Evolutionary conservation across 208 protist genomes (phyloP), one percentile per base, ranked within the genome.

Genomic region (Leishmania martiniquensis): DNA sequence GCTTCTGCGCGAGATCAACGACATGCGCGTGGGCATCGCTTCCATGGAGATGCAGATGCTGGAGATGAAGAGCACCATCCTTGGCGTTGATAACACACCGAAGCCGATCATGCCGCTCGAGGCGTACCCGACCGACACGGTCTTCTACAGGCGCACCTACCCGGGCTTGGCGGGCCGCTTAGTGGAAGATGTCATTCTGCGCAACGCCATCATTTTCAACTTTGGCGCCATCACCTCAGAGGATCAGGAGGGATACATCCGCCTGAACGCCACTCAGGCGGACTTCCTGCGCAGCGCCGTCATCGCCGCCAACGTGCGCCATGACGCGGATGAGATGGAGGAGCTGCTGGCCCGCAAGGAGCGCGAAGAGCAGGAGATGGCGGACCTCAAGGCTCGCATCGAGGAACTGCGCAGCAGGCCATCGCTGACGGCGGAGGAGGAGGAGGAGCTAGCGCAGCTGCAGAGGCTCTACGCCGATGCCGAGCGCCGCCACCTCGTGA

Each of bases 381-480:
- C 81, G 17, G 89, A 93, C 71, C 84, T 95, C 45, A 68, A 78
- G 37, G 75, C 63, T 59, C 89, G 84, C 75, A 87, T 93, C 72
- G 75, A 85, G 32, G 85, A 91, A 63, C 82, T 96, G 55, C 85
- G 87, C 67, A 71, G 20, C 60, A 87, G 87, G 77, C 57, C 74
- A 0, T 47, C 76, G 57, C 89, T 89, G 47, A 88, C 87, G 1
- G 85, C 87, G 32, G 88, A 96, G 51, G 92, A 96, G 76, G 89
- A 88, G 72, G 90, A 93, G 83, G 90, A 96, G 83, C 80, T 94
- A 57, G 77, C 80, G 45, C 90, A 96, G 85, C 85, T 96, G 59
- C 83, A 89, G 86, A 77, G 77, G 25, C 76, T 91, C 42, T 78
- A 83, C 22, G 85, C 76, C 25, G 89, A 89, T 69, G 78, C 82